Evolutionary conservation across 495 filamentous ascomycete species (phyloP).

Genomic region (Chaetomium tenue): DNA sequence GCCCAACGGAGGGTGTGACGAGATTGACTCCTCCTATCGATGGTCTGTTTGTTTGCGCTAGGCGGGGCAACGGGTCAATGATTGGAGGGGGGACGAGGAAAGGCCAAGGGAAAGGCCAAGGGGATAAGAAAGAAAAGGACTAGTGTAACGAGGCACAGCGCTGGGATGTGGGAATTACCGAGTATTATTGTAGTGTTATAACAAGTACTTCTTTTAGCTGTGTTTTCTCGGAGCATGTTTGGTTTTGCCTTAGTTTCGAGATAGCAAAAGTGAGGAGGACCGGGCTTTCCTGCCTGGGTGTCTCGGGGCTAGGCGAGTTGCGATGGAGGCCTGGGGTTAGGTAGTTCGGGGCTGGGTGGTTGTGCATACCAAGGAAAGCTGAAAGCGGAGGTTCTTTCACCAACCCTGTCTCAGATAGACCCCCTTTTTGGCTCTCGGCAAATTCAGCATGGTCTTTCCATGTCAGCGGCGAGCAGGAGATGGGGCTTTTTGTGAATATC

Average conservation of each 20-base stretch:
- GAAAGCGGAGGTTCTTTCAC: slow-evolving; percentile 10
- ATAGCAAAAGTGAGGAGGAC: slow-evolving; percentile 4
- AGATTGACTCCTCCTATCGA: slow-evolving; percentile 14
- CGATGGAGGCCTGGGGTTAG: slow-evolving; percentile 7
- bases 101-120: not conserved
- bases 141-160: not conserved
- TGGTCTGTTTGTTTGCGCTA: slow-evolving; percentile 17
- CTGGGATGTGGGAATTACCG: not conserved
- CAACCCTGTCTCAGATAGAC: not conserved
- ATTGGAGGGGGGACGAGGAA: slow-evolving; percentile 5
- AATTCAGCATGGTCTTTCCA: not conserved
- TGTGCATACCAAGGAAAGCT: slow-evolving; percentile 9
- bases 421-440: not conserved
- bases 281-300: slow-evolving; percentile 11
- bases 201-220: slow-evolving; percentile 25
- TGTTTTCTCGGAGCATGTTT: slow-evolving; percentile 35
- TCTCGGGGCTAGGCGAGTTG: slow-evolving; percentile 12
- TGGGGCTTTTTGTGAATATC: too few relatives aligned
- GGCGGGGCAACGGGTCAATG: slow-evolving; percentile 15
- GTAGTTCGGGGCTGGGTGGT: not conserved
- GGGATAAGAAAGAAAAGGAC: slow-evolving; percentile 4
- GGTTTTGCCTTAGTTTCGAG: slow-evolving; percentile 13
- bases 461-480: too few relatives aligned
- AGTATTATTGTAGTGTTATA: slow-evolving; percentile 30
- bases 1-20: slow-evolving; percentile 19